Base-by-base conservation (phyloP, 2,329 filamentous ascomycete genomes). In the Epichloe gansuensis region DNA sequence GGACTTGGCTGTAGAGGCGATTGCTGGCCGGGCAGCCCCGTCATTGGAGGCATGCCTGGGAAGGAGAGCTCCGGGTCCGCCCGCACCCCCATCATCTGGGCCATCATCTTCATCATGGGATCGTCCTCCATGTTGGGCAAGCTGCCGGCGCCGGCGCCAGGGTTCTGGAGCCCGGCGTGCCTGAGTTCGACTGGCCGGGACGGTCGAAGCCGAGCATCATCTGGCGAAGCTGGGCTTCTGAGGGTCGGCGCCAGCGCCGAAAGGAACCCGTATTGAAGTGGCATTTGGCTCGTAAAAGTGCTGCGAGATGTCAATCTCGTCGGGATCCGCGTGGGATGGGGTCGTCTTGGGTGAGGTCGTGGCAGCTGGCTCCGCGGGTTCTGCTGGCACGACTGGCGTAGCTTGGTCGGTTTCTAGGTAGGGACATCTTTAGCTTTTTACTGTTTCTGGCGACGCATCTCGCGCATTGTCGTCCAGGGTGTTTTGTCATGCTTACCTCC, bases 281-380 rank as follows among this genome's bases (percentile, higher is more conserved):
- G 69, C 68, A 25, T 71, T 67, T 1, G 82, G 83, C 37, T 76
- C 68, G 67, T 85, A 86, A 67, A 77, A 83, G 69, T 87, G 85
- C 57, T 84, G 70, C n/a, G 85, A 87, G 59, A 91, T 89, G 65
- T 91, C 86, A 57, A 88, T 77, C 66, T 90, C 87, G 5, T 83
- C 85, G 5, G 86, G 86, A 61, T 88, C 84, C 53, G 75, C 80
- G 60, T 77, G 31, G 12, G 44, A 25, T 23, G 43, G 37, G 31
- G 45, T 21, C 13, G 35, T 35, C 17, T 47, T 15, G 9, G 48
- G 35, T 3, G 48, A 17, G 9, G 48, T 9, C 25, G 51, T 25
- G 34, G 41, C 47, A 6, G 43, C 12, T 3, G 41, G 17, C 31
- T 38, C 41, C 21, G 50, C 31, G 17, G 48, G 7, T 21, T 37